phyloP scores from a whole-genome alignment of 2,329 filamentous ascomycete genomes.

The Diaporthe eres region DNA sequence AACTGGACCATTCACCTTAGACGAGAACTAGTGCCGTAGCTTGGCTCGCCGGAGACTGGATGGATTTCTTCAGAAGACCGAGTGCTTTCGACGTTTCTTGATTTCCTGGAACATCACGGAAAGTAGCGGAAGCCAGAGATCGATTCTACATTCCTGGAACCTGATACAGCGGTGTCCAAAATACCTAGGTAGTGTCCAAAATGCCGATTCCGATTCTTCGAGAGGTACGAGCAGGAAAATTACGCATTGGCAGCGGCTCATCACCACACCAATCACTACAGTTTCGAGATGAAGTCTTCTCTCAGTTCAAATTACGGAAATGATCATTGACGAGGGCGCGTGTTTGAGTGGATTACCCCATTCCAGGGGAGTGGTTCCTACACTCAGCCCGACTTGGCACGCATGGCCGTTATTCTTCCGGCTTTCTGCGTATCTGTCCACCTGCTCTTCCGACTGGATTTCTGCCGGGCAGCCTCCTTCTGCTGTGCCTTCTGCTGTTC shows the following conservation, averaged over 20 bases:
- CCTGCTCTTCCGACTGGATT: neutral
- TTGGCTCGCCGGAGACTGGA: neutral
- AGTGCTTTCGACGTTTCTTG: too few relatives aligned
- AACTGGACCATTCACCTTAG: neutral
- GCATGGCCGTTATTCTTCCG: neutral
- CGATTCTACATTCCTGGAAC: neutral
- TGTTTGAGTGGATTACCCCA: too few relatives aligned
- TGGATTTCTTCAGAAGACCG: neutral
- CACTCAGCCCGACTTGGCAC: neutral
- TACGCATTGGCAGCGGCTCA: too few relatives aligned
- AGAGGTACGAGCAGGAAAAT: too few relatives aligned
- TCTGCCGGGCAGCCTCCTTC: neutral
- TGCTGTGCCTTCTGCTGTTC: neutral
- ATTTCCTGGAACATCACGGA: neutral
- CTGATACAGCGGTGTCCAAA: rapidly evolving
- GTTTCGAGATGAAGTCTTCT: rapidly evolving
- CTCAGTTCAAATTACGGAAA: too few relatives aligned
- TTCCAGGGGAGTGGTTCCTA: too few relatives aligned
- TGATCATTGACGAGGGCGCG: neutral
- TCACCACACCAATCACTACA: neutral
- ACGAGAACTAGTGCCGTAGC: too few relatives aligned
- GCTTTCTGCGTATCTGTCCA: slow-evolving; percentile 2
- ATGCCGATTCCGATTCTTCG: too few relatives aligned
- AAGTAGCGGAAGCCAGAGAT: neutral
- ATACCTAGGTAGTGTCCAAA: too few relatives aligned